phyloP scores from a whole-genome alignment of 768 basidiomycete genomes.

The Dentipellis fragilis region DNA sequence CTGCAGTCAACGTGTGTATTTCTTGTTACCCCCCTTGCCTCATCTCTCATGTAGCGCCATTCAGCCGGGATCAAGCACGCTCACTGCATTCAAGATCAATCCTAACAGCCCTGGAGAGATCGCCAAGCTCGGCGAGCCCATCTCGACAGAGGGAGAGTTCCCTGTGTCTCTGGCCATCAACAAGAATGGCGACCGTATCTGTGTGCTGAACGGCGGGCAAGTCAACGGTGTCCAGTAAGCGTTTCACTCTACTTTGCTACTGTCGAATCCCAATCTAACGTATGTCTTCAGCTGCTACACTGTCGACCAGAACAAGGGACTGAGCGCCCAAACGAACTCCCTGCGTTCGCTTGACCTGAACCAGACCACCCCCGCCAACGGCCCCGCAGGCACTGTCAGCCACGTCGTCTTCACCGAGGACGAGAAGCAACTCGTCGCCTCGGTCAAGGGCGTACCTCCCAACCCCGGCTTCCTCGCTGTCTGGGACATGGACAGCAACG shows the following conservation, averaged over 20 bases:
- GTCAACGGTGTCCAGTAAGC: slow-evolving; percentile 13
- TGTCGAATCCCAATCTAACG: too few species aligned
- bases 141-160: slow-evolving; percentile 15
- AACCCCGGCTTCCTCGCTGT: slow-evolving; percentile 38
- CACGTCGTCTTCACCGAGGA: slow-evolving; percentile 40
- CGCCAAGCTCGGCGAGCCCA: slow-evolving; percentile 14
- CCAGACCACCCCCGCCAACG: slow-evolving; percentile 41
- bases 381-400: slow-evolving; percentile 34
- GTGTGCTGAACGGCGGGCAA: slow-evolving; percentile 16
- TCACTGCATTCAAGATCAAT: slow-evolving; percentile 16
- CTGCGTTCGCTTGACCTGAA: slow-evolving; percentile 33
- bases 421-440: slow-evolving; percentile 31
- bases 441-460: slow-evolving; percentile 39
- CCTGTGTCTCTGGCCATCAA: slow-evolving; percentile 15
- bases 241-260: neutral
- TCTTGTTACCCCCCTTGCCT: neutral
- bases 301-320: slow-evolving; percentile 31
- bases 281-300: slow-evolving; percentile 28
- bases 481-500: slow-evolving; percentile 35
- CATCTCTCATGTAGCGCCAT: neutral
- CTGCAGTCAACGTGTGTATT: slow-evolving; percentile 17
- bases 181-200: slow-evolving; percentile 6
- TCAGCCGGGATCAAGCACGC: slow-evolving; percentile 16
- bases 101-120: slow-evolving; percentile 13
- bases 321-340: slow-evolving; percentile 29